These are phyloP conservation scores for Alternaria viburni DNA, from an alignment of 2,329 filamentous ascomycete genomes.

Conservation along the genomic window DNA sequence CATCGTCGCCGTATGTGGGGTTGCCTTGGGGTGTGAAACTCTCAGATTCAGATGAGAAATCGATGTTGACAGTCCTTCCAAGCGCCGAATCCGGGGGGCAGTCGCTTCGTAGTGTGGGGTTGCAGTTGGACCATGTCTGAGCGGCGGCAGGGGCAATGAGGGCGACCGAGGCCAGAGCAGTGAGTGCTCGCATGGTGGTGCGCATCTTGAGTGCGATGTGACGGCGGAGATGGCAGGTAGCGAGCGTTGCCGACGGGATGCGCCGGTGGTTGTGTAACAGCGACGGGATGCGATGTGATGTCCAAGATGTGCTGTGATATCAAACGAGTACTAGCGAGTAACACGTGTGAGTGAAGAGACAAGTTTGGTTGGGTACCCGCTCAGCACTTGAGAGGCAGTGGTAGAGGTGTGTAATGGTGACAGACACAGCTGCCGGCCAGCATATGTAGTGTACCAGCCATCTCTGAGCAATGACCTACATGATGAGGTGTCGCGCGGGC, in stretches of 20 bases:
- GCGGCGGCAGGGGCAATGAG: slow-evolving; percentile 50
- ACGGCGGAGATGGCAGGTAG: slow-evolving; percentile 7
- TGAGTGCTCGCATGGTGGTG: slow-evolving; percentile 42
- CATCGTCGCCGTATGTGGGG: slow-evolving; percentile 76
- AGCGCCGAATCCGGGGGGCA: slow-evolving; percentile 82
- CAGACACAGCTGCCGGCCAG: slow-evolving; percentile 20
- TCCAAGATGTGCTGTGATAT: slow-evolving; percentile 9
- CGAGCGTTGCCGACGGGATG: slow-evolving; percentile 5
- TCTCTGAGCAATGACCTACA: slow-evolving; percentile 36
- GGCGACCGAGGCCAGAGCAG: slow-evolving; percentile 49
- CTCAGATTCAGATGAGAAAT: slow-evolving; percentile 79
- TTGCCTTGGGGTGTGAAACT: slow-evolving; percentile 75
- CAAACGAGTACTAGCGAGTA: slow-evolving; percentile 12
- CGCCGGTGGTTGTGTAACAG: slow-evolving; percentile 10
- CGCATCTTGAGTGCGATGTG: slow-evolving; percentile 37
- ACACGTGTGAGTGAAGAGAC: slow-evolving; percentile 10
- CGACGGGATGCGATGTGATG: not conserved
- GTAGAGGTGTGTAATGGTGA: slow-evolving; percentile 29
- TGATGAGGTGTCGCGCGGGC: slow-evolving; percentile 28
- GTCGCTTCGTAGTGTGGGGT: slow-evolving; percentile 59
- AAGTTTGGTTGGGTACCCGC: slow-evolving; percentile 18
- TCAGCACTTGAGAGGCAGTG: slow-evolving; percentile 30
- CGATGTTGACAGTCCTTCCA: slow-evolving; percentile 79
- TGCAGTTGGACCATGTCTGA: slow-evolving; percentile 64
- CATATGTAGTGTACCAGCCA: slow-evolving; percentile 45